Conservation (phyloP, 2,329 filamentous ascomycete species). For the Trichothecium roseum region DNA sequence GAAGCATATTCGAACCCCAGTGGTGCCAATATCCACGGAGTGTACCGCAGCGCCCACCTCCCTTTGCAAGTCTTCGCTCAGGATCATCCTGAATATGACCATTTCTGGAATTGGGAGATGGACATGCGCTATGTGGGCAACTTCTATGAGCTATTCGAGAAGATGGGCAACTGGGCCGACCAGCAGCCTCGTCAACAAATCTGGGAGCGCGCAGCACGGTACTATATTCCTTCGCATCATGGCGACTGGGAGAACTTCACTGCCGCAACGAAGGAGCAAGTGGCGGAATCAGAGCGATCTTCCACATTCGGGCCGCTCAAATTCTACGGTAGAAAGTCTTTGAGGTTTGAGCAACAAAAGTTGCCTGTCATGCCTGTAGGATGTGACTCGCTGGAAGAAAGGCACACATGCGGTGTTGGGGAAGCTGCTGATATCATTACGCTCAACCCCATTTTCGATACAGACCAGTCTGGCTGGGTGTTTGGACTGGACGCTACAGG, state of each 20-base stretch:
- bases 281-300: slow-evolving; percentile 34
- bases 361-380: slow-evolving; percentile 42
- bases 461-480: slow-evolving; percentile 61
- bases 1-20: slow-evolving; percentile 51
- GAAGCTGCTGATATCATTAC: slow-evolving; percentile 69
- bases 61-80: slow-evolving; percentile 55
- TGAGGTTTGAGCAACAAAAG: slow-evolving; percentile 41
- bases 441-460: slow-evolving; percentile 67
- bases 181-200: slow-evolving; percentile 60
- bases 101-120: slow-evolving; percentile 65
- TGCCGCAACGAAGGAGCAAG: slow-evolving; percentile 51
- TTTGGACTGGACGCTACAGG: slow-evolving; percentile 61
- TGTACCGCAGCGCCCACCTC: slow-evolving; percentile 56
- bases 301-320: slow-evolving; percentile 60
- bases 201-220: slow-evolving; percentile 69
- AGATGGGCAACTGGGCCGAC: slow-evolving; percentile 55
- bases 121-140: slow-evolving; percentile 56
- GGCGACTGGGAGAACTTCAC: slow-evolving; percentile 65
- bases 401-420: slow-evolving; percentile 50
- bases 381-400: slow-evolving; percentile 42
- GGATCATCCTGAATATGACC: slow-evolving; percentile 52
- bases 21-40: slow-evolving; percentile 51
- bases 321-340: slow-evolving; percentile 35
- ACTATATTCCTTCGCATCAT: slow-evolving; percentile 64
- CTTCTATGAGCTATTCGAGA: slow-evolving; percentile 64